A percentile compares a stretch with the other conserved stretches of the same genome.
These are phyloP conservation scores for Arachnomyces sp. DNA, from an alignment of 2,329 filamentous ascomycete species.

Conservation along the genomic window DNA sequence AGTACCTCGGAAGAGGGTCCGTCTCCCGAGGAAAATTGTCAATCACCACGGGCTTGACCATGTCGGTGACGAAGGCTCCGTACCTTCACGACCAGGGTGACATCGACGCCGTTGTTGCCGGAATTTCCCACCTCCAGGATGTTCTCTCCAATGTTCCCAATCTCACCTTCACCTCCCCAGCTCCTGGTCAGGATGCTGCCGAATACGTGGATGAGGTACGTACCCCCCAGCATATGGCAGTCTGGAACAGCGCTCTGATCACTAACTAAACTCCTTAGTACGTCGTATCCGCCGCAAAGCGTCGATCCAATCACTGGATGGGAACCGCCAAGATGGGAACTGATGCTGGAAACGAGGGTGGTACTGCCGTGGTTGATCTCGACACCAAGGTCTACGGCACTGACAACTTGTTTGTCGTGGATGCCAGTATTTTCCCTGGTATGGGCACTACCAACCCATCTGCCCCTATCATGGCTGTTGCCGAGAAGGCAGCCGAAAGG, in stretches of 20 bases:
- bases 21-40: background rate
- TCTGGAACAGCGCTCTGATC: slow-evolving; percentile 36
- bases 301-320: slow-evolving; percentile 38
- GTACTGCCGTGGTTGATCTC: slow-evolving; percentile 53
- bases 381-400: slow-evolving; percentile 59
- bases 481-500: slow-evolving; percentile 51
- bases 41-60: slow-evolving; percentile 3
- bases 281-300: slow-evolving; percentile 22
- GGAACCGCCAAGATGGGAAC: slow-evolving; percentile 54
- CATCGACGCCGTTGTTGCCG: slow-evolving; percentile 48
- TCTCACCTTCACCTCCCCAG: slow-evolving; percentile 51
- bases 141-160: slow-evolving; percentile 46
- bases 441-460: slow-evolving; percentile 61
- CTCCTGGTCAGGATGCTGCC: slow-evolving; percentile 44
- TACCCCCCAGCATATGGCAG: slow-evolving; percentile 10
- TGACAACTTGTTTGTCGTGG: slow-evolving; percentile 60
- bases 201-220: slow-evolving; percentile 44
- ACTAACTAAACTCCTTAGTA: slow-evolving; percentile 41
- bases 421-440: slow-evolving; percentile 61
- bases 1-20: slow-evolving; percentile 18
- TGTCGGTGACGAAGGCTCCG: slow-evolving; percentile 3
- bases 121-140: slow-evolving; percentile 52
- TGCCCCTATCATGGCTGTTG: slow-evolving; percentile 55
- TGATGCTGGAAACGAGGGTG: slow-evolving; percentile 46
- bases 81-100: slow-evolving; percentile 4